A percentile compares a stretch with the other conserved stretches of the same genome.
These are phyloP conservation scores for Candida manassasensis DNA, from an alignment of 805 yeast species.

Conservation along the genomic window DNA sequence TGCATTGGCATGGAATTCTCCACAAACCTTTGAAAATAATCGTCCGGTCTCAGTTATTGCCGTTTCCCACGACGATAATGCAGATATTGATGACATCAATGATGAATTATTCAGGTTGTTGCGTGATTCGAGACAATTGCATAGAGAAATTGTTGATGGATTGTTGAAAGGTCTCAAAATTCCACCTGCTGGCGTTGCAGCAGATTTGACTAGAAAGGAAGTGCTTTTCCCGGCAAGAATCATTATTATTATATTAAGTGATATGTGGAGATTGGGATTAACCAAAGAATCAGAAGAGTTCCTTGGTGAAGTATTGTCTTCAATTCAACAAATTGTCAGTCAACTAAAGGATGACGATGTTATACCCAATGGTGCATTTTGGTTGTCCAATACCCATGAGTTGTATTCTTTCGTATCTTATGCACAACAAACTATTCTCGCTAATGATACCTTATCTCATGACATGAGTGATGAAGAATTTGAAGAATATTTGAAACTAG, in stretches of 20 bases:
- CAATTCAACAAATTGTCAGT: conserved; percentile 80
- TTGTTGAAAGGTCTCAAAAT: conserved; percentile 78
- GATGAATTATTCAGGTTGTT: conserved; percentile 69
- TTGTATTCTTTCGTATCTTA: conserved; percentile 89
- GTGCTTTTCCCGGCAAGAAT: conserved; percentile 95
- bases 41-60: conserved; percentile 63
- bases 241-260: conserved; percentile 84
- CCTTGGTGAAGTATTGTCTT: conserved; percentile 81
- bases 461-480: conserved; percentile 90
- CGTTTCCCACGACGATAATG: conserved; percentile 48
- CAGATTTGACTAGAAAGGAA: conserved; percentile 79
- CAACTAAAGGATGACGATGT: conserved; percentile 80
- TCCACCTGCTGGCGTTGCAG: conserved; percentile 82
- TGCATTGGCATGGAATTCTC: conserved; percentile 31
- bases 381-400: conserved; percentile 96
- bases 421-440: conserved; percentile 88
- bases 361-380: conserved; percentile 89
- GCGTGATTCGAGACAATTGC: conserved; percentile 67
- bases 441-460: conserved; percentile 70
- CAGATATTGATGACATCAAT: conserved; percentile 62
- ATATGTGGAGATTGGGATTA: conserved; percentile 97
- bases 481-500: conserved; percentile 81
- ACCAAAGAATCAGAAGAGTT: conserved; percentile 89
- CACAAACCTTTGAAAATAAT: conserved; percentile 32
- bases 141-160: conserved; percentile 82